Evolutionary conservation across 345 rosid genomes (phyloP).

Genomic region (Melastoma malabathricum): DNA sequence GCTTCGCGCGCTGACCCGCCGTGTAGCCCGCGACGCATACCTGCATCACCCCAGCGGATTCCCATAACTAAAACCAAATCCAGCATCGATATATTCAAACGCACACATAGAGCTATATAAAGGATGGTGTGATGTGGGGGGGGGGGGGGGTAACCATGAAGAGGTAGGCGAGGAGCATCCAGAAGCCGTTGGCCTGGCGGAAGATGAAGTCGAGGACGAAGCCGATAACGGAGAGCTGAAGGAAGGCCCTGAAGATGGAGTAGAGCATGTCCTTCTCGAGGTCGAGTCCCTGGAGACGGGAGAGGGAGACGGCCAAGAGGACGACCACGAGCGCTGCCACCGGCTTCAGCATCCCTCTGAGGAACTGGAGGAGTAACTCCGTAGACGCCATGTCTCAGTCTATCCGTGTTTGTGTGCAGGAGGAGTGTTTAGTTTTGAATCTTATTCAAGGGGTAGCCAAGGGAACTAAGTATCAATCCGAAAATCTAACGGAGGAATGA

Average conservation of each 20-base stretch:
- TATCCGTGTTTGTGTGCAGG: no score
- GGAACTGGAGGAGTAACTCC: constrained; percentile 23
- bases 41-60: no score
- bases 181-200: constrained; percentile 23
- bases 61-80: no score
- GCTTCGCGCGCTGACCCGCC: constrained; percentile 70
- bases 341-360: constrained; percentile 68
- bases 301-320: constrained; percentile 46
- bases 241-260: constrained; percentile 56
- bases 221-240: constrained; percentile 77
- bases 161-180: constrained; percentile 74
- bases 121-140: no score
- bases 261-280: constrained; percentile 65
- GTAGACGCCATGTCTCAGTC: no score
- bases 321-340: constrained; percentile 66
- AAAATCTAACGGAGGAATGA: no score
- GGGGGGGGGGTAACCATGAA: no score
- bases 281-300: constrained; percentile 45
- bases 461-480: no score
- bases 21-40: constrained; percentile 63
- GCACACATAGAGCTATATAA: no score
- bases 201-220: constrained; percentile 85
- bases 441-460: no score
- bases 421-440: no score
- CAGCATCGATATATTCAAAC: no score